Conservation (phyloP, 495 filamentous ascomycete species). For the Lasiosphaeria hispida region DNA sequence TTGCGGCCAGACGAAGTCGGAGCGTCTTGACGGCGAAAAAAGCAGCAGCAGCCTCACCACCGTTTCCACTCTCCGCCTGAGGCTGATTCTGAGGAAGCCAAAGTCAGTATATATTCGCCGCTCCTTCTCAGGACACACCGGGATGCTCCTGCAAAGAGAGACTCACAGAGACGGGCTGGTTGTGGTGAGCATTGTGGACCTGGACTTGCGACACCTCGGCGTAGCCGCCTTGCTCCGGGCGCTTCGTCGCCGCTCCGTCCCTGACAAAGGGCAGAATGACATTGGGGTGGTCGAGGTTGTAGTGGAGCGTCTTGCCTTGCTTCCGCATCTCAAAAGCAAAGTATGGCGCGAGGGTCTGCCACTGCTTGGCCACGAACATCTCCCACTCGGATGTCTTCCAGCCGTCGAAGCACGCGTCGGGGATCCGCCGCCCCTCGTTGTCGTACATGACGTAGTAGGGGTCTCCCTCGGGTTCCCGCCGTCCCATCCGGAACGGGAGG, state of each 20-base stretch:
- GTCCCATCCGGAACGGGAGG: not conserved
- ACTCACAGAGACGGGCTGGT: too few species aligned
- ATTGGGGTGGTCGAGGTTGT: not conserved
- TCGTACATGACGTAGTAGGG: not conserved
- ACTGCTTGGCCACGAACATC: not conserved
- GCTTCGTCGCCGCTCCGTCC: not conserved
- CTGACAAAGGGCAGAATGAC: slow-evolving; percentile 4
- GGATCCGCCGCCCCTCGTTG: not conserved
- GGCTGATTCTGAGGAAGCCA: too few species aligned
- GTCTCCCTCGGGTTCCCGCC: not conserved
- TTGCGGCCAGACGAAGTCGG: not conserved
- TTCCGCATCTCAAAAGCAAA: not conserved
- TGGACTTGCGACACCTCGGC: too few species aligned
- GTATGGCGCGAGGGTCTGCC: slow-evolving; percentile 5
- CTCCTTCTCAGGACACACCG: too few species aligned
- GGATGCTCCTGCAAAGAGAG: too few species aligned
- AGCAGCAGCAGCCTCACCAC: too few species aligned
- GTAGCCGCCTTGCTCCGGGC: not conserved
- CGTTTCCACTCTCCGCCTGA: too few species aligned
- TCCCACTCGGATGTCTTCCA: not conserved
- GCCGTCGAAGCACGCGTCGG: not conserved
- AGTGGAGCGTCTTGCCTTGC: not conserved
- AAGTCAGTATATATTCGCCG: too few species aligned
- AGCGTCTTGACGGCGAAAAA: not conserved
- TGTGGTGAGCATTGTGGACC: too few species aligned